Percentiles rank a stretch among this genome's conserved stretches.
phyloP scores from a whole-genome alignment of 495 filamentous ascomycete species.

The Pseudotulostoma volvatum region DNA sequence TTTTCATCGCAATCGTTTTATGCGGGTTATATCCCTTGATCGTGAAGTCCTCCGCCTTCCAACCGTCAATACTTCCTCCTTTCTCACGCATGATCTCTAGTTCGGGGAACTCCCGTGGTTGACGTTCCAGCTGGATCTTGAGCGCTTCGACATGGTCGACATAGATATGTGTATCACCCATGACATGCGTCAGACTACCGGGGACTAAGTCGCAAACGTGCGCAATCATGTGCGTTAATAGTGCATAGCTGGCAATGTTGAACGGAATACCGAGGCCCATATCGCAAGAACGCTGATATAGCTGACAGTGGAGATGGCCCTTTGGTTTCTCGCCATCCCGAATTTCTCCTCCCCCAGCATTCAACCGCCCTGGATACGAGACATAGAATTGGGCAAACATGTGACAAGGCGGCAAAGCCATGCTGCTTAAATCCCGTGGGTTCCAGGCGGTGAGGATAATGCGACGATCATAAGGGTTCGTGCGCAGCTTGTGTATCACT shows the following conservation, averaged over 20 bases:
- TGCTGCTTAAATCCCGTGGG: slow-evolving; percentile 63
- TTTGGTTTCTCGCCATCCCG: slow-evolving; percentile 26
- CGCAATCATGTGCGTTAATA: slow-evolving; percentile 87
- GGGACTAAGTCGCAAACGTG: slow-evolving; percentile 69
- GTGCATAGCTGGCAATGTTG: slow-evolving; percentile 88
- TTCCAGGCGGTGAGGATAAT: slow-evolving; percentile 93
- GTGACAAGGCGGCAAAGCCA: slow-evolving; percentile 94
- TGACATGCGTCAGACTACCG: slow-evolving; percentile 73
- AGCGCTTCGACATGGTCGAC: slow-evolving; percentile 83
- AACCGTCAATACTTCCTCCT: slow-evolving; percentile 59
- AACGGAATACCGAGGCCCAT: slow-evolving; percentile 97
- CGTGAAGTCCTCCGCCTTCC: slow-evolving; percentile 76
- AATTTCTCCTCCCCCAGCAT: slow-evolving; percentile 6
- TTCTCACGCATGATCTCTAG: slow-evolving; percentile 50
- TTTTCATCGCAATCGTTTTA: slow-evolving; percentile 88
- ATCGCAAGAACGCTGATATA: slow-evolving; percentile 92
- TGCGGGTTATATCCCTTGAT: slow-evolving; percentile 82
- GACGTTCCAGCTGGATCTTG: slow-evolving; percentile 57
- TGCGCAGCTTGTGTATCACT: slow-evolving; percentile 64
- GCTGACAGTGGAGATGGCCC: slow-evolving; percentile 61
- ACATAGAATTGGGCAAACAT: slow-evolving; percentile 99
- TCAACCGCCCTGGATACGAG: slow-evolving; percentile 41
- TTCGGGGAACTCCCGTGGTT: slow-evolving; percentile 68
- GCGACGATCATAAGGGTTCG: slow-evolving; percentile 71
- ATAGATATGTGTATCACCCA: slow-evolving; percentile 96